Conservation (phyloP, 371 early-diverging fungal genomes). For the Batkoa obscura region DNA sequence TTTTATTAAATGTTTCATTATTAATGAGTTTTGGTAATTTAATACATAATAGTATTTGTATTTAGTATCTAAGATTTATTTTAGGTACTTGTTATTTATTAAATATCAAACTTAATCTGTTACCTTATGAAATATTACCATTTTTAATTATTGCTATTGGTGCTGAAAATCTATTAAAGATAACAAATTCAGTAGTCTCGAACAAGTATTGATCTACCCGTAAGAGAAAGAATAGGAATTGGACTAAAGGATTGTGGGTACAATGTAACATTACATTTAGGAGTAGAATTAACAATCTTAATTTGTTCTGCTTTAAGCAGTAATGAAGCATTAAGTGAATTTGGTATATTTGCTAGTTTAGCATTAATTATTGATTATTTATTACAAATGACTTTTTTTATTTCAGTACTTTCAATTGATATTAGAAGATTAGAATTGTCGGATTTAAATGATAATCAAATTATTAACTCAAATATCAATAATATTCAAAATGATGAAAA, state of each 20-base stretch:
- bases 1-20: constrained; percentile 26
- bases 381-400: constrained; percentile 50
- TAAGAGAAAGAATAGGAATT: constrained; percentile 43
- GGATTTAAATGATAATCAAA: neutral
- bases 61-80: no score
- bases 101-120: constrained; percentile 22
- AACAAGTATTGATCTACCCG: constrained; percentile 39
- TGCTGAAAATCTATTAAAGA: constrained; percentile 44
- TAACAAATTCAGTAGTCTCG: constrained; percentile 45
- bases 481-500: neutral
- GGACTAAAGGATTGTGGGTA: constrained; percentile 39
- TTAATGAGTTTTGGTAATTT: constrained; percentile 31
- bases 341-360: constrained; percentile 39
- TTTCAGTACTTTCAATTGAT: constrained; percentile 49
- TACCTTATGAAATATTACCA: constrained; percentile 40
- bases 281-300: constrained; percentile 28
- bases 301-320: constrained; percentile 28
- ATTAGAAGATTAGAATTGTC: constrained; percentile 42
- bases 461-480: neutral
- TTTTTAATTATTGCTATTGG: constrained; percentile 44
- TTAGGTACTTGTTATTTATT: no score
- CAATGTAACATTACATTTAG: constrained; percentile 30
- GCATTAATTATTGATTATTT: constrained; percentile 45
- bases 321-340: constrained; percentile 38
- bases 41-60: no score